Percentiles rank a stretch among this genome's conserved stretches.
These are phyloP conservation scores for Brassica nigra DNA, from an alignment of 345 rosid genomes.

Conservation along the genomic window DNA sequence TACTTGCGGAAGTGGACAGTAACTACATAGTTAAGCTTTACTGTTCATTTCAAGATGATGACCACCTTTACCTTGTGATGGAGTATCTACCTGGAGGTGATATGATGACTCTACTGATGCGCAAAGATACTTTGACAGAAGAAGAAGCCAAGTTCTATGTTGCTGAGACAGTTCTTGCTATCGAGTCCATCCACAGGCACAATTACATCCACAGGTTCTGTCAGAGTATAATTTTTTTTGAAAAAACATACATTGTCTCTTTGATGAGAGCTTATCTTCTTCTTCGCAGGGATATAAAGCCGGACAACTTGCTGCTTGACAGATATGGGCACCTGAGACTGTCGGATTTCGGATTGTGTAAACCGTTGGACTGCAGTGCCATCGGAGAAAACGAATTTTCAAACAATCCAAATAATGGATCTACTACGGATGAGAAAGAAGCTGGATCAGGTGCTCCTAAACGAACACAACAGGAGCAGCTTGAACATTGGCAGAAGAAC, in stretches of 20 bases:
- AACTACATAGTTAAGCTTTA: conserved; percentile 60
- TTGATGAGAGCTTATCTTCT: background rate
- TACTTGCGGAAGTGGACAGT: conserved; percentile 68
- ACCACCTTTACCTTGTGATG: conserved; percentile 63
- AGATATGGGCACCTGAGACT: conserved; percentile 58
- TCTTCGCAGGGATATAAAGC: conserved; percentile 57
- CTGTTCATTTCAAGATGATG: conserved; percentile 68
- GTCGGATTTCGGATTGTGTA: conserved; percentile 72
- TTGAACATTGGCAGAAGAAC: conserved; percentile 68
- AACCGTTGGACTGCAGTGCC: conserved; percentile 64
- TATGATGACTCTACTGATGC: conserved; percentile 71
- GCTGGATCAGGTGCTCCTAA: conserved; percentile 49
- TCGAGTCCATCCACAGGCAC: conserved; percentile 66
- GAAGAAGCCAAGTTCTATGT: conserved; percentile 70
- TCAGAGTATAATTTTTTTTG: background rate
- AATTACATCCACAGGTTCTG: conserved; percentile 64
- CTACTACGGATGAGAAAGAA: conserved; percentile 38
- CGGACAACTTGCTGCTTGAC: conserved; percentile 65
- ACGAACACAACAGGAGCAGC: conserved; percentile 65
- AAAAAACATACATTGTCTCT: background rate
- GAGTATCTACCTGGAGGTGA: conserved; percentile 73
- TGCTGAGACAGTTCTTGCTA: conserved; percentile 64
- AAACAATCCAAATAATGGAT: conserved; percentile 45
- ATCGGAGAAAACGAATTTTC: conserved; percentile 60
- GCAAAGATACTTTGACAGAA: conserved; percentile 66